phyloP scores from a whole-genome alignment of 2,329 filamentous ascomycete genomes.

The Diaporthe australafricana region DNA sequence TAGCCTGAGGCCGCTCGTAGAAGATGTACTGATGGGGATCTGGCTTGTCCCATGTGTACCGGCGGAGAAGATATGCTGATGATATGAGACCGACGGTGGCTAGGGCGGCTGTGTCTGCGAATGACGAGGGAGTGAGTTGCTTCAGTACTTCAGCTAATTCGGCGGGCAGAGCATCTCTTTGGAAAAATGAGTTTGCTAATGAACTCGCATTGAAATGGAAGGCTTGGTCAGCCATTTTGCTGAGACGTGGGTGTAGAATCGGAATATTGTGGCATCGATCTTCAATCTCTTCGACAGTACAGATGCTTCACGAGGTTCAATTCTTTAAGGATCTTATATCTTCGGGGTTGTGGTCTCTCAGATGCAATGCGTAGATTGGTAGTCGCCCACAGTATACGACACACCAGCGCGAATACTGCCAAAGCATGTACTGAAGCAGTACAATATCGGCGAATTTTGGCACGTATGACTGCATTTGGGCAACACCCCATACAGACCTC shows the following conservation, averaged over 20 bases:
- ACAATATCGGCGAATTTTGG: slow-evolving; percentile 4
- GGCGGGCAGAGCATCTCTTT: background rate
- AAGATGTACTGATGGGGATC: slow-evolving; percentile 34
- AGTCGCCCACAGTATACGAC: background rate
- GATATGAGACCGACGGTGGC: slow-evolving; percentile 38
- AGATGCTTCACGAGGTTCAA: background rate
- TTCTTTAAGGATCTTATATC: background rate
- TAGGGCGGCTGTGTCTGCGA: slow-evolving; percentile 32
- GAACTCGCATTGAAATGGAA: slow-evolving; percentile 9
- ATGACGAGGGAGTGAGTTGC: slow-evolving; percentile 4
- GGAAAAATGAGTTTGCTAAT: background rate
- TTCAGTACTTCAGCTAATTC: slow-evolving; percentile 25
- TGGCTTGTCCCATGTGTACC: slow-evolving; percentile 35
- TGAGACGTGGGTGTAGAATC: background rate
- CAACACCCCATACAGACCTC: background rate
- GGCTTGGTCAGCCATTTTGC: slow-evolving; percentile 1
- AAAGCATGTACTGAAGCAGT: background rate
- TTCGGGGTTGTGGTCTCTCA: background rate
- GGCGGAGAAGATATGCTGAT: slow-evolving; percentile 48
- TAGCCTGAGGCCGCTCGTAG: slow-evolving; percentile 35
- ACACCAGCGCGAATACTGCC: background rate
- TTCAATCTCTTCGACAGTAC: background rate
- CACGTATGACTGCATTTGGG: background rate
- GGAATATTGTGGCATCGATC: background rate
- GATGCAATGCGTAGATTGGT: background rate